phyloP scores from a whole-genome alignment of 2,329 filamentous ascomycete species.

The Pseudofabraea citricarpa region DNA sequence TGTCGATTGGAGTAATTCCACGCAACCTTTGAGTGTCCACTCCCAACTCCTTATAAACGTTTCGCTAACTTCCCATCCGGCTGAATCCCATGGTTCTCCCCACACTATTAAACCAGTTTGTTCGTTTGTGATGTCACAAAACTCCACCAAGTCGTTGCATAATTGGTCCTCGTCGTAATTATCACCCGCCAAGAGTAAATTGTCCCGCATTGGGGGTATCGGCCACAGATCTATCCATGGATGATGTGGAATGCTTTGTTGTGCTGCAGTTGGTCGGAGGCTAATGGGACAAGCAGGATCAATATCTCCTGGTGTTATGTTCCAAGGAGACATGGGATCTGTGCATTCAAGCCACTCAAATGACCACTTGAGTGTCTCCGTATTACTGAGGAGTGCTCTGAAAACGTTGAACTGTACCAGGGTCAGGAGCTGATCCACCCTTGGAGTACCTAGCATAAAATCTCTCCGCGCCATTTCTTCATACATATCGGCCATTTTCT shows the following conservation, averaged over 20 bases:
- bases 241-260: slow-evolving; percentile 25
- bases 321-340: neutral
- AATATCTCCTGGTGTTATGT: neutral
- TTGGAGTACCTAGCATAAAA: slow-evolving; percentile 10
- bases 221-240: slow-evolving; percentile 34
- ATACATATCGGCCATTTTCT: slow-evolving; percentile 1
- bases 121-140: slow-evolving; percentile 9
- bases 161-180: slow-evolving; percentile 15
- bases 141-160: slow-evolving; percentile 15
- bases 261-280: slow-evolving; percentile 13
- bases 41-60: slow-evolving; percentile 31
- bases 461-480: slow-evolving; percentile 1
- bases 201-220: slow-evolving; percentile 29
- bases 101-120: slow-evolving; percentile 31
- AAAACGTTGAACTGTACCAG: slow-evolving; percentile 21
- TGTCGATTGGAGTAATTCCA: slow-evolving; percentile 26
- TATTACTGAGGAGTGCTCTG: slow-evolving; percentile 15
- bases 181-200: slow-evolving; percentile 21
- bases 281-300: neutral
- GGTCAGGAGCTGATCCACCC: slow-evolving; percentile 11
- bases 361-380: slow-evolving; percentile 2
- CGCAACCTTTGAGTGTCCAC: slow-evolving; percentile 29
- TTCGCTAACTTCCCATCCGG: slow-evolving; percentile 33
- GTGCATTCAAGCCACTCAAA: neutral
- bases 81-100: slow-evolving; percentile 29